Percentiles rank a stretch among this genome's conserved stretches.
phyloP scores from a whole-genome alignment of 2,329 filamentous ascomycete species.

The Orbilia ellipsospora region DNA sequence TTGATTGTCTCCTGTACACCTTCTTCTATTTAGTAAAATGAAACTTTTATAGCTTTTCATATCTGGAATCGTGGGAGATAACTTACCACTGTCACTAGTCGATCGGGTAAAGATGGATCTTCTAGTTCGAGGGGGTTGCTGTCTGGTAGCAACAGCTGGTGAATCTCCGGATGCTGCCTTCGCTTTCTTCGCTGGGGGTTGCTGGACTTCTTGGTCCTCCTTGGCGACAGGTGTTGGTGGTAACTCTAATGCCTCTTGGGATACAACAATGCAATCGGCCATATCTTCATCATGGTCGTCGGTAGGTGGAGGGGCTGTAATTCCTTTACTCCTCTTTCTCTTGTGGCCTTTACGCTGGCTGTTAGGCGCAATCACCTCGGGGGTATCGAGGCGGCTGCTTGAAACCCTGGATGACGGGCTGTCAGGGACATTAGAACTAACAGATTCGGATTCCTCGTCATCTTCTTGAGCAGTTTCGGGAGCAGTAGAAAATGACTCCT shows the following conservation, averaged over 20 bases:
- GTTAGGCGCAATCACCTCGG: conserved; percentile 3
- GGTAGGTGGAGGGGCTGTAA: not conserved
- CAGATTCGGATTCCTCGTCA: conserved; percentile 32
- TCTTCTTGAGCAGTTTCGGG: conserved; percentile 5
- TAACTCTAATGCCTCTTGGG: conserved; percentile 13
- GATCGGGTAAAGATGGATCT: conserved; percentile 31
- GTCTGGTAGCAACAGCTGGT: conserved; percentile 24
- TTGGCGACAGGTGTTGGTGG: conserved; percentile 9
- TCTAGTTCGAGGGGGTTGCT: conserved; percentile 35
- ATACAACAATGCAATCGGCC: conserved; percentile 28
- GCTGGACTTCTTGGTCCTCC: conserved; percentile 43
- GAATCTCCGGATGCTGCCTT: conserved; percentile 37
- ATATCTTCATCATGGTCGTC: conserved; percentile 38
- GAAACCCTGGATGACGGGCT: conserved; percentile 37
- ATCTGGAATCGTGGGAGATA: not conserved
- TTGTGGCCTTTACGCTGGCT: conserved; percentile 39
- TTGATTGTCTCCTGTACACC: conserved; percentile 38
- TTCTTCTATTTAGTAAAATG: conserved; percentile 48
- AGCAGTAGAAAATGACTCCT: not conserved
- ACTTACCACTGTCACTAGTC: conserved; percentile 33
- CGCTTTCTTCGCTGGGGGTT: conserved; percentile 51
- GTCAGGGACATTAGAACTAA: conserved; percentile 35
- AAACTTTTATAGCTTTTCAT: not conserved
- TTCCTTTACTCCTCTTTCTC: conserved; percentile 49
- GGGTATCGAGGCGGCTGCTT: conserved; percentile 21